Conservation (phyloP, 805 yeast genomes). For the Ogataea henricii region DNA sequence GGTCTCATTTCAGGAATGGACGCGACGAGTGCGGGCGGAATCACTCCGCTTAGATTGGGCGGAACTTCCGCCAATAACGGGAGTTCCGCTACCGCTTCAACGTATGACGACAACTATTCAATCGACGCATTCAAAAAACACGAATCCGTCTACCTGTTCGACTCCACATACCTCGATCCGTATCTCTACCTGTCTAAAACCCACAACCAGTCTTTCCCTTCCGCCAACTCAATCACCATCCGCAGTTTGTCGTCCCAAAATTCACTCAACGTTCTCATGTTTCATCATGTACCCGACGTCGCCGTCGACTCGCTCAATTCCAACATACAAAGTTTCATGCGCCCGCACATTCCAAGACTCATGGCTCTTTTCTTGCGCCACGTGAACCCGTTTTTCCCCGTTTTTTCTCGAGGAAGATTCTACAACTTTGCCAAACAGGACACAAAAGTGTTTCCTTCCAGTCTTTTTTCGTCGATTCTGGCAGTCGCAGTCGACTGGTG, state of each 20-base stretch:
- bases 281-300: slow-evolving; percentile 3
- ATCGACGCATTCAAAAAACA: slow-evolving; percentile 18
- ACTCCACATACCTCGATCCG: slow-evolving; percentile 18
- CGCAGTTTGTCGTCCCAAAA: slow-evolving; percentile 6
- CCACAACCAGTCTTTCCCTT: neutral
- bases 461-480: slow-evolving; percentile 16
- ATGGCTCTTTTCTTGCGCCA: slow-evolving; percentile 16
- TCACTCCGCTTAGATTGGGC: slow-evolving; percentile 1
- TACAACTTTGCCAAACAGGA: slow-evolving; percentile 19
- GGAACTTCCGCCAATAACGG: neutral
- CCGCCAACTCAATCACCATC: slow-evolving; percentile 1
- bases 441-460: slow-evolving; percentile 15
- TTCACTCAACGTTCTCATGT: slow-evolving; percentile 9
- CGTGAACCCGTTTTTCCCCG: slow-evolving; percentile 21
- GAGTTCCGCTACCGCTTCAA: neutral
- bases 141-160: slow-evolving; percentile 12
- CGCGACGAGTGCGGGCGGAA: neutral
- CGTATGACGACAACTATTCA: slow-evolving; percentile 12
- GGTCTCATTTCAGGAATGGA: slow-evolving; percentile 14
- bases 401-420: slow-evolving; percentile 20
- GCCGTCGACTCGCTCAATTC: slow-evolving; percentile 4
- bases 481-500: slow-evolving; percentile 20
- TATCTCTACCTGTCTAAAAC: neutral
- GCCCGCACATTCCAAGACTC: slow-evolving; percentile 14
- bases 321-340: slow-evolving; percentile 7